Conservation (phyloP, 495 filamentous ascomycete species). For the Pyrenula massariospora region DNA sequence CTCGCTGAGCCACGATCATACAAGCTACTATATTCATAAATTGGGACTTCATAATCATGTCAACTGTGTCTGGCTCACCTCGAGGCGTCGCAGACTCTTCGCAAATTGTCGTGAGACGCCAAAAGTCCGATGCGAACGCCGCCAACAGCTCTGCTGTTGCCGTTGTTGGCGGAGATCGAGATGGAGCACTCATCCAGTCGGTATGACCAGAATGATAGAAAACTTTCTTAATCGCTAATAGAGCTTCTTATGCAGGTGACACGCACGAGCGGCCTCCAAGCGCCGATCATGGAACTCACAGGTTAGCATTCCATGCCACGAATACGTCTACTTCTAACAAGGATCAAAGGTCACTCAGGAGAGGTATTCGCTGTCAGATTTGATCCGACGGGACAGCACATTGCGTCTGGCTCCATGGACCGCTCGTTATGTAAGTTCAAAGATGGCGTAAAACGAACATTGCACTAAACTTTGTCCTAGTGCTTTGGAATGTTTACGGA, state of each 20-base stretch:
- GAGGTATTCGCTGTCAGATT: conserved; percentile 91
- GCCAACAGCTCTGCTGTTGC: conserved; percentile 48
- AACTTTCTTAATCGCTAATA: neutral
- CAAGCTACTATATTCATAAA: too few relatives aligned
- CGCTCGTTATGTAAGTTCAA: conserved; percentile 69
- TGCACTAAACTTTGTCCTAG: too few relatives aligned
- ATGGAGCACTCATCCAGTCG: conserved; percentile 71
- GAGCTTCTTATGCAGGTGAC: conserved; percentile 42
- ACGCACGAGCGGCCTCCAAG: conserved; percentile 75
- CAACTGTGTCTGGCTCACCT: conserved; percentile 77
- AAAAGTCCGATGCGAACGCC: conserved; percentile 58
- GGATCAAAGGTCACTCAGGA: conserved; percentile 44
- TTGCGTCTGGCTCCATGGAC: conserved; percentile 94
- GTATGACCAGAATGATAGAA: too few relatives aligned
- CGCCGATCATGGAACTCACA: conserved; percentile 88
- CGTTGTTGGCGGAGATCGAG: conserved; percentile 52
- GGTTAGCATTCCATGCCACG: conserved; percentile 35
- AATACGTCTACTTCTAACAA: neutral
- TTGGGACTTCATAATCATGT: conserved; percentile 41
- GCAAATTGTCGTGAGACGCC: conserved; percentile 81
- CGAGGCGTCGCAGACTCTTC: conserved; percentile 60
- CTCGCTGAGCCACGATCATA: too few relatives aligned
- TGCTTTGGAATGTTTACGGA: conserved; percentile 87
- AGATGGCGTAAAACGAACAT: neutral
- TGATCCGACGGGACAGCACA: conserved; percentile 72